Base-by-base conservation (phyloP, 2,329 filamentous ascomycete genomes). In the Zymoseptoria tritici region DNA sequence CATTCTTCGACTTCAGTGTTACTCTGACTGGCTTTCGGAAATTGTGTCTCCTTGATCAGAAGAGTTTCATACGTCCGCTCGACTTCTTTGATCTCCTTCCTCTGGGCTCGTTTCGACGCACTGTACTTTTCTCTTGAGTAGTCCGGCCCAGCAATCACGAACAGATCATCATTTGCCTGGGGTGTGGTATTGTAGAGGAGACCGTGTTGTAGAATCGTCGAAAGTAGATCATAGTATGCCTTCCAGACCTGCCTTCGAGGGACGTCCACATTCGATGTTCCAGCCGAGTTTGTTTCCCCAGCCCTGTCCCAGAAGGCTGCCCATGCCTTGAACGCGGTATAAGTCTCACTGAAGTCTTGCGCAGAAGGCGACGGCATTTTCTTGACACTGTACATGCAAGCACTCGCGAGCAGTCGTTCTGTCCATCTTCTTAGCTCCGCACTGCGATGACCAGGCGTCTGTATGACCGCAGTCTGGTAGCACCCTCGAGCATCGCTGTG, bases 1-100 rank as follows among this genome's bases (percentile, higher is more conserved):
- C 94, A 97, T 8, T 79, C 78, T 72, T 97, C 93, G 2, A 97
- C 84, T 70, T 93, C 89, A 52, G 83, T 78, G 60, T 92, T 91
- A 56, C 84, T 81, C 68, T 94, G 85, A 50, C 89, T 87, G 0
- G 94, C 92, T 66, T 85, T 88, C 0, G 94, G 94, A 67, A 99
- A 99, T 26, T 82, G 81, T 0, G 89, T 89, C 71, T 95, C 90
- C 59, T 82, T 83, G 3, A 97, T 80, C 24, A 99, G 78, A 3
- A 94, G 79, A 16, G 81, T 81, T 73, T 97, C 91, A 71, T 95
- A 97, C 8, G 86, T 83, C 1, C 83, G 75, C 74, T 97, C 91
- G 9, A 92, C 87, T 56, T 83, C 84, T 71, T 91, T 90, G 57
- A 97, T 74, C 75, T 97, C 93, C 24, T 84, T 80, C 56, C 86